These are phyloP conservation scores for Physcia stellaris DNA, from an alignment of 495 filamentous ascomycete genomes.

Conservation along the genomic window DNA sequence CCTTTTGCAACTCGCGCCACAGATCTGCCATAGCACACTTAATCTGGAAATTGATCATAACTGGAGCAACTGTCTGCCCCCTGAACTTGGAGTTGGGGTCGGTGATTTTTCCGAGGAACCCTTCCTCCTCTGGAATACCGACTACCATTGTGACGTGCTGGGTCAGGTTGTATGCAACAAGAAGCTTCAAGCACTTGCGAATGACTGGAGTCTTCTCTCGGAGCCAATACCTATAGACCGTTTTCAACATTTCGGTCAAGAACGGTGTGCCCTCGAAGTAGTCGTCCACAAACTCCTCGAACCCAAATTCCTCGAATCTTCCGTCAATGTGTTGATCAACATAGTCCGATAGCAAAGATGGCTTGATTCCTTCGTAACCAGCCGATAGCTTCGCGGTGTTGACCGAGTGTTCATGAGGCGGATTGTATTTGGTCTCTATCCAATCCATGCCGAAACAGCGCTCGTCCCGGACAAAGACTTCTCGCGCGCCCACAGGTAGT, in stretches of 20 bases:
- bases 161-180: constrained; percentile 86
- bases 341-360: constrained; percentile 67
- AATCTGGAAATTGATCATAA: constrained; percentile 98
- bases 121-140: constrained; percentile 66
- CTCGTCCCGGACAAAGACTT: constrained; percentile 81
- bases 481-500: constrained; percentile 75
- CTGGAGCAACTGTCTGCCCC: constrained; percentile 78
- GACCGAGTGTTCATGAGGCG: constrained; percentile 64
- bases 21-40: constrained; percentile 88
- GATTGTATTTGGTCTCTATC: constrained; percentile 61
- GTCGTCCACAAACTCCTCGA: constrained; percentile 83
- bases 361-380: constrained; percentile 68
- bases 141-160: constrained; percentile 85
- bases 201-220: constrained; percentile 73
- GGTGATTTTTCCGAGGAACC: constrained; percentile 64
- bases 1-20: constrained; percentile 93
- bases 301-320: constrained; percentile 44
- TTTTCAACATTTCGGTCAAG: constrained; percentile 87
- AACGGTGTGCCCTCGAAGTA: constrained; percentile 91
- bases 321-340: constrained; percentile 83
- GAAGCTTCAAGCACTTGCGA: constrained; percentile 80
- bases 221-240: constrained; percentile 75
- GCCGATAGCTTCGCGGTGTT: constrained; percentile 77
- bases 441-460: constrained; percentile 86
- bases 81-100: constrained; percentile 64